phyloP scores from a whole-genome alignment of 768 basidiomycete genomes.

The Suillus subalutaceus region DNA sequence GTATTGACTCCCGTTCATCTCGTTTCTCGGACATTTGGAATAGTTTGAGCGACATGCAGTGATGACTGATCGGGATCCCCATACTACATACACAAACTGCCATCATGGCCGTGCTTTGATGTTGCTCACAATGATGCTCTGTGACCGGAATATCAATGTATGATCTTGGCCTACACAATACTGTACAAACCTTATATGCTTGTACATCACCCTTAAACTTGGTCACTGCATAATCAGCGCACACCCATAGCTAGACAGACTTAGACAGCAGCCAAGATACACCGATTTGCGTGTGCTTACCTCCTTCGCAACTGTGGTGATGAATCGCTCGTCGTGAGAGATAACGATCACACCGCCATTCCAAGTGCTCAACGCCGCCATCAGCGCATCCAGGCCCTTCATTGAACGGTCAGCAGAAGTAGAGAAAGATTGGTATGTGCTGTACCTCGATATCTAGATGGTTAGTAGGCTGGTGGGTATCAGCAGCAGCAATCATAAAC shows the following conservation, averaged over 20 bases:
- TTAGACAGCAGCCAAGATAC: slow-evolving; percentile 15
- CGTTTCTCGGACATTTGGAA: background rate
- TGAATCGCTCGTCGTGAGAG: slow-evolving; percentile 95
- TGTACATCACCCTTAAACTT: slow-evolving; percentile 92
- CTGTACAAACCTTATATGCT: slow-evolving; percentile 74
- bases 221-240: slow-evolving; percentile 76
- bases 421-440: slow-evolving; percentile 8
- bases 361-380: slow-evolving; percentile 78
- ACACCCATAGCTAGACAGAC: slow-evolving; percentile 81
- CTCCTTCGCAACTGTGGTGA: slow-evolving; percentile 86
- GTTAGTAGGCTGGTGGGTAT: slow-evolving; percentile 75
- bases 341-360: slow-evolving; percentile 93
- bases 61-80: background rate
- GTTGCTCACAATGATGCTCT: slow-evolving; percentile 78
- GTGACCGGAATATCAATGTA: slow-evolving; percentile 19
- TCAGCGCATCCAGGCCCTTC: slow-evolving; percentile 93
- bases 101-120: slow-evolving; percentile 59
- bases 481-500: slow-evolving; percentile 13
- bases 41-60: background rate
- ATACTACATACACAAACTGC: background rate
- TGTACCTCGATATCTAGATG: slow-evolving; percentile 90
- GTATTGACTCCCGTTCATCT: background rate
- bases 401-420: slow-evolving; percentile 8
- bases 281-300: slow-evolving; percentile 37
- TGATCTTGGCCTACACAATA: background rate